These are phyloP conservation scores for Collybia mongolica DNA, from an alignment of 768 basidiomycete species.

Conservation along the genomic window DNA sequence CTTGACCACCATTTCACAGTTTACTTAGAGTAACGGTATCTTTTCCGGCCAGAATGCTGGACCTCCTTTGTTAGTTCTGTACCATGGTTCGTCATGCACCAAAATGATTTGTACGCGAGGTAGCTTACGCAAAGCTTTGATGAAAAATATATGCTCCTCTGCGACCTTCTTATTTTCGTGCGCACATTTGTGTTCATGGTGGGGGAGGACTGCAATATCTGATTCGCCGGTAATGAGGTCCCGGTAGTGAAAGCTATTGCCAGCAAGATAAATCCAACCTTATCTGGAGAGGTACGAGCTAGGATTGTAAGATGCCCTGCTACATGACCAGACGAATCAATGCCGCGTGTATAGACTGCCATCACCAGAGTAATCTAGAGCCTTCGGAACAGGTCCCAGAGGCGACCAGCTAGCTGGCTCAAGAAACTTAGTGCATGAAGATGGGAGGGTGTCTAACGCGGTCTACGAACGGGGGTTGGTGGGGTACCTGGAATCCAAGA, in stretches of 20 bases:
- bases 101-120: conserved; percentile 45
- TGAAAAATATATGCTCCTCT: conserved; percentile 34
- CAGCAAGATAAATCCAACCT: conserved; percentile 54
- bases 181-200: conserved; percentile 31
- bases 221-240: conserved; percentile 45
- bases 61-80: conserved; percentile 40
- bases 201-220: conserved; percentile 29
- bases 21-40: conserved; percentile 17
- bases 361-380: conserved; percentile 54
- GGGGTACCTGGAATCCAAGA: conserved; percentile 22
- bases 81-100: conserved; percentile 56
- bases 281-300: conserved; percentile 52
- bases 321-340: conserved; percentile 59
- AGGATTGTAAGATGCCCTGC: conserved; percentile 54
- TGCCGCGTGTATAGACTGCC: conserved; percentile 57
- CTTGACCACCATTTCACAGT: no score
- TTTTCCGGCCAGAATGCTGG: conserved; percentile 41
- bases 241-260: conserved; percentile 57
- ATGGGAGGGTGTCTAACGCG: conserved; percentile 10
- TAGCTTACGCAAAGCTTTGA: conserved; percentile 29
- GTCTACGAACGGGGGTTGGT: conserved; percentile 3
- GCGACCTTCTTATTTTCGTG: conserved; percentile 45
- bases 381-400: conserved; percentile 29
- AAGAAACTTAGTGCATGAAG: conserved; percentile 14
- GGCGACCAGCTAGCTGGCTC: conserved; percentile 11